phyloP scores from a whole-genome alignment of 1,284 basidiomycete species.

The Kwoniella shivajii region DNA sequence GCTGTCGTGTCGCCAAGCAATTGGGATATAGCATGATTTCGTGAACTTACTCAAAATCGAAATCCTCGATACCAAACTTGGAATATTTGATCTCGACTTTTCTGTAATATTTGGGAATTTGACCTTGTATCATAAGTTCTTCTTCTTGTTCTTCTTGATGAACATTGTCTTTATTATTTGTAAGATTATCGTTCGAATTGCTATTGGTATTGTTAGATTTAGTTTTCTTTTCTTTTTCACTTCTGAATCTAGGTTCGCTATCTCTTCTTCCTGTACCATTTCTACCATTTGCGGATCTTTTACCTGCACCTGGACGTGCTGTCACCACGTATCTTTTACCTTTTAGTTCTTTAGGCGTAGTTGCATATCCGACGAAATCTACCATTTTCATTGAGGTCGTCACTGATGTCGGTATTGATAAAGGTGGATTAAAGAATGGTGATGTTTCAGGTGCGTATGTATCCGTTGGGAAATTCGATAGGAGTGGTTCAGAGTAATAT shows the following conservation, averaged over 20 bases:
- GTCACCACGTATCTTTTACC: slow-evolving; percentile 76
- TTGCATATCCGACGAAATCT: slow-evolving; percentile 85
- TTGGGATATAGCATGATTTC: neutral
- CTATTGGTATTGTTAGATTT: slow-evolving; percentile 42
- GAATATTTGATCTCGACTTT: slow-evolving; percentile 98
- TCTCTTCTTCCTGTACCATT: slow-evolving; percentile 40
- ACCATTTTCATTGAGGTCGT: slow-evolving; percentile 77
- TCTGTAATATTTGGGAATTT: slow-evolving; percentile 81
- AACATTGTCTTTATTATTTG: neutral
- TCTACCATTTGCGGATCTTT: slow-evolving; percentile 20
- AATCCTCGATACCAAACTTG: slow-evolving; percentile 97
- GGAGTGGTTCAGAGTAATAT: slow-evolving; percentile 72
- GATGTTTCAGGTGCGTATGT: slow-evolving; percentile 53
- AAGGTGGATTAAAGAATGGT: slow-evolving; percentile 64
- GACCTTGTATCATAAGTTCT: slow-evolving; percentile 32
- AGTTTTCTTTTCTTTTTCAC: slow-evolving; percentile 64
- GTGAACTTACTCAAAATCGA: slow-evolving; percentile 82
- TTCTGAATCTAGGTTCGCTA: slow-evolving; percentile 72
- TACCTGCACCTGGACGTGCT: slow-evolving; percentile 39
- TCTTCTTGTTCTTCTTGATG: neutral
- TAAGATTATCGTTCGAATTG: neutral
- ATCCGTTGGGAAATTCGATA: slow-evolving; percentile 71
- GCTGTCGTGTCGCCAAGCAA: neutral
- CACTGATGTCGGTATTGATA: slow-evolving; percentile 73
- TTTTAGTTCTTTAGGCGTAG: slow-evolving; percentile 76